phyloP scores from a whole-genome alignment of 371 early-diverging fungal species.

The Nosema muscidifuracis region DNA sequence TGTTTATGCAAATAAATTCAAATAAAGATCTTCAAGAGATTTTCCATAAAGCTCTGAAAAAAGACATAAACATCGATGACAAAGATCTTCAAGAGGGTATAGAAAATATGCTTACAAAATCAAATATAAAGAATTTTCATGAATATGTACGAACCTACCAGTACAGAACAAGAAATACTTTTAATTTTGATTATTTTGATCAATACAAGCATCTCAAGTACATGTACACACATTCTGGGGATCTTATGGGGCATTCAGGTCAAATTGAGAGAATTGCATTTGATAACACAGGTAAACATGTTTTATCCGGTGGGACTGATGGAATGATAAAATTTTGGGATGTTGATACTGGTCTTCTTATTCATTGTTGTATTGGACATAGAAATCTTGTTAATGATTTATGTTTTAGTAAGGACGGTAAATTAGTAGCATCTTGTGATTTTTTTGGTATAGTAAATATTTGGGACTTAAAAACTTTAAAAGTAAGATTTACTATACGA shows the following conservation, averaged over 20 bases:
- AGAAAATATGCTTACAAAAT: slow-evolving; percentile 9
- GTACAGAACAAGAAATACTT: neutral
- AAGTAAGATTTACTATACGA: slow-evolving; percentile 6
- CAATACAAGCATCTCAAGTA: neutral
- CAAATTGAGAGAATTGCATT: slow-evolving; percentile 56
- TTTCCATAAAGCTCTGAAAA: neutral
- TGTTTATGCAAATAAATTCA: neutral
- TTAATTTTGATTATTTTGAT: neutral
- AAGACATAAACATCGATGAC: neutral
- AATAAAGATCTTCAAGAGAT: neutral
- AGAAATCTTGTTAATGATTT: slow-evolving; percentile 53
- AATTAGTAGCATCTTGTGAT: slow-evolving; percentile 56
- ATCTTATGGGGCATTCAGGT: slow-evolving; percentile 55
- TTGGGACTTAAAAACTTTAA: slow-evolving; percentile 42
- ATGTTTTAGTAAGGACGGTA: slow-evolving; percentile 50
- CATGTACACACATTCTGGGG: slow-evolving; percentile 14
- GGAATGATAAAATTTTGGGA: slow-evolving; percentile 62
- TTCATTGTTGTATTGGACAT: slow-evolving; percentile 55
- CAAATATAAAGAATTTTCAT: slow-evolving; percentile 30
- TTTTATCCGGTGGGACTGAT: slow-evolving; percentile 60
- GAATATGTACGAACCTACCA: slow-evolving; percentile 31
- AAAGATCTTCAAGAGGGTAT: slow-evolving; percentile 24
- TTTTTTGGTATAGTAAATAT: slow-evolving; percentile 47
- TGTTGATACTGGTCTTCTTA: slow-evolving; percentile 36
- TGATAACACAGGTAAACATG: slow-evolving; percentile 53